Evolutionary conservation across 2,329 filamentous ascomycete genomes (phyloP).

Genomic region (Delphinella strobiligena): DNA sequence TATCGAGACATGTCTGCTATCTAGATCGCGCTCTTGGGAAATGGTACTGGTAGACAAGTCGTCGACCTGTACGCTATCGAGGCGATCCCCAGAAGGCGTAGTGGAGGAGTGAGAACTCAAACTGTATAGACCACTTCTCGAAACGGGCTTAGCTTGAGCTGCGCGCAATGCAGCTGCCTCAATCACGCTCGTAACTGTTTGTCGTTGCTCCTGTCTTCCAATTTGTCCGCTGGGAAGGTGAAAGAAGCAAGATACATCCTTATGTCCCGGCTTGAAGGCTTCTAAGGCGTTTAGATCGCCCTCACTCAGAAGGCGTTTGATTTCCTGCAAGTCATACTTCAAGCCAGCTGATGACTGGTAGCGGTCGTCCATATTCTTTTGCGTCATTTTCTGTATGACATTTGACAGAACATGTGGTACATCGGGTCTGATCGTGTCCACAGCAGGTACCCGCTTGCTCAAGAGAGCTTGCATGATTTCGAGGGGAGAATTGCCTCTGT

Average conservation of each 20-base stretch:
- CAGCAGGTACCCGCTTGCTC: slow-evolving; percentile 61
- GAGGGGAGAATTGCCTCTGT: slow-evolving; percentile 66
- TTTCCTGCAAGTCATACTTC: slow-evolving; percentile 63
- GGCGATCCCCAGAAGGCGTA: slow-evolving; percentile 18
- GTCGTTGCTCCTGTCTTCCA: slow-evolving; percentile 61
- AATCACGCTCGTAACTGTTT: slow-evolving; percentile 60
- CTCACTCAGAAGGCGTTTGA: slow-evolving; percentile 62
- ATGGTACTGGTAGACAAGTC: slow-evolving; percentile 36
- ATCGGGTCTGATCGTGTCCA: slow-evolving; percentile 67
- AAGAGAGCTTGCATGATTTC: slow-evolving; percentile 89
- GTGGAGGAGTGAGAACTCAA: slow-evolving; percentile 34
- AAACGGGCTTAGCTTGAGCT: slow-evolving; percentile 17
- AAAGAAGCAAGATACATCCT: slow-evolving; percentile 86
- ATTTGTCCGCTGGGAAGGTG: slow-evolving; percentile 73
- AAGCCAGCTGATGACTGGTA: slow-evolving; percentile 85
- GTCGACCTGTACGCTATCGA: slow-evolving; percentile 16
- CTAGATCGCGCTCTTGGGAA: slow-evolving; percentile 6
- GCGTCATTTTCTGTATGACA: slow-evolving; percentile 85
- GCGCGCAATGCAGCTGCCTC: slow-evolving; percentile 63
- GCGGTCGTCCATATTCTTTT: slow-evolving; percentile 74
- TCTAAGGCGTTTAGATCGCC: slow-evolving; percentile 61
- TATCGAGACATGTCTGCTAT: neutral
- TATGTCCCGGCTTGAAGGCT: slow-evolving; percentile 65
- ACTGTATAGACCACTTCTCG: slow-evolving; percentile 31
- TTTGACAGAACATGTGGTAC: slow-evolving; percentile 70